Conservation (phyloP, 192 early-diverging fungal genomes). For the Linnemannia exigua region DNA sequence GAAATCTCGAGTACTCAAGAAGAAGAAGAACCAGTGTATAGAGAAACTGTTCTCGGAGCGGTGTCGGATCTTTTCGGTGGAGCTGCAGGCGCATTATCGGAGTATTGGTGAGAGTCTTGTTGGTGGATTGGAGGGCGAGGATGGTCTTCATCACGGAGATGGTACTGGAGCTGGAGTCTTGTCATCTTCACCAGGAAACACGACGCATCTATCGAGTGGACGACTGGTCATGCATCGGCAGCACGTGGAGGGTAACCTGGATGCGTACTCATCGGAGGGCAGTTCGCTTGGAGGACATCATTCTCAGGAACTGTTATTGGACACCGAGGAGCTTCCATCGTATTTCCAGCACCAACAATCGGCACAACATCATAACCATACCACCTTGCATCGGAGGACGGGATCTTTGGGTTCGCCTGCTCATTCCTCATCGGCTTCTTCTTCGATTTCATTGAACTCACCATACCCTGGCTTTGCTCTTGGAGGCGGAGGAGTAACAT, state of each 20-base stretch:
- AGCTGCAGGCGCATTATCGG: conserved; percentile 47
- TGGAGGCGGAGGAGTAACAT: not conserved
- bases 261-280: conserved; percentile 24
- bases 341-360: conserved; percentile 51
- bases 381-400: conserved; percentile 33
- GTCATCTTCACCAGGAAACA: not conserved
- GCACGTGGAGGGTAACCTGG: conserved; percentile 33
- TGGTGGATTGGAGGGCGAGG: not conserved
- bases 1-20: conserved; percentile 31
- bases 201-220: not conserved
- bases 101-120: conserved; percentile 44
- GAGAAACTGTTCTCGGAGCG: conserved; percentile 52
- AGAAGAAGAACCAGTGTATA: conserved; percentile 32
- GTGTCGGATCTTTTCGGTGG: conserved; percentile 44
- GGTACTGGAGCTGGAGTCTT: not conserved
- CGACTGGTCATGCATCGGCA: conserved; percentile 25
- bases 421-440: conserved; percentile 47
- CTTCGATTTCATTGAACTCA: conserved; percentile 39
- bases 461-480: not conserved
- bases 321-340: conserved; percentile 41
- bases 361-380: not conserved
- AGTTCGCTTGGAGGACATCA: conserved; percentile 10
- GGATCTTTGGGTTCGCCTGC: conserved; percentile 43
- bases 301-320: conserved; percentile 38
- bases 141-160: not conserved